Evolutionary conservation across 2,329 filamentous ascomycete species (phyloP).

Genomic region (Colletotrichum coccodes): DNA sequence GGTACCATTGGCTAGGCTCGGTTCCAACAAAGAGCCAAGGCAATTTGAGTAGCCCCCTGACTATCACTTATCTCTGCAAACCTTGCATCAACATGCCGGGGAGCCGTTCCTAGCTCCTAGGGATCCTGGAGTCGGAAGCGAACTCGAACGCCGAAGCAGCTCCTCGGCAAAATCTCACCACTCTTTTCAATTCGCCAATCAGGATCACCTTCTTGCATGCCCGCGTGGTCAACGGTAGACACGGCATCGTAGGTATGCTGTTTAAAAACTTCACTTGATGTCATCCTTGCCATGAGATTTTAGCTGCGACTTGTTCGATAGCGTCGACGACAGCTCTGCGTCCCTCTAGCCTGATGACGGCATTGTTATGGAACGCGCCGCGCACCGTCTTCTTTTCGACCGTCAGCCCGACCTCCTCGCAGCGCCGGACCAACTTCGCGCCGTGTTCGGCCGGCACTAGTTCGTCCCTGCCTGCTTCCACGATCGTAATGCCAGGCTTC

Average conservation of each 20-base stretch:
- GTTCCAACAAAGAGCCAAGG: neutral
- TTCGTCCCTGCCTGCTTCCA: slow-evolving; percentile 69
- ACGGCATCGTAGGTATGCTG: neutral
- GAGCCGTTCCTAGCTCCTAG: slow-evolving; percentile 1
- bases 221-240: neutral
- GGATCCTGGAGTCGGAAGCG: neutral
- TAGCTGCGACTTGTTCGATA: slow-evolving; percentile 43
- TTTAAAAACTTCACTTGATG: slow-evolving; percentile 19
- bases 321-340: slow-evolving; percentile 55
- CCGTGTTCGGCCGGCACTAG: slow-evolving; percentile 65
- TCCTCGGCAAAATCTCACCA: neutral
- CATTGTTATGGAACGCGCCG: slow-evolving; percentile 67
- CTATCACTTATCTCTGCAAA: neutral
- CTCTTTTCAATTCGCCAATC: slow-evolving; percentile 4
- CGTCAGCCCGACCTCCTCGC: slow-evolving; percentile 56
- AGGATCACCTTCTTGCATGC: neutral
- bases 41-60: slow-evolving; percentile 7
- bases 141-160: neutral
- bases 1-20: neutral
- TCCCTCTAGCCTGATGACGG: slow-evolving; percentile 58
- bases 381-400: slow-evolving; percentile 55
- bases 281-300: neutral
- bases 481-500: slow-evolving; percentile 43
- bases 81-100: neutral
- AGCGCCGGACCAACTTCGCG: slow-evolving; percentile 56